Base-by-base conservation (phyloP, 257 asterid genomes). In the Lithospermum erythrorhizon region DNA sequence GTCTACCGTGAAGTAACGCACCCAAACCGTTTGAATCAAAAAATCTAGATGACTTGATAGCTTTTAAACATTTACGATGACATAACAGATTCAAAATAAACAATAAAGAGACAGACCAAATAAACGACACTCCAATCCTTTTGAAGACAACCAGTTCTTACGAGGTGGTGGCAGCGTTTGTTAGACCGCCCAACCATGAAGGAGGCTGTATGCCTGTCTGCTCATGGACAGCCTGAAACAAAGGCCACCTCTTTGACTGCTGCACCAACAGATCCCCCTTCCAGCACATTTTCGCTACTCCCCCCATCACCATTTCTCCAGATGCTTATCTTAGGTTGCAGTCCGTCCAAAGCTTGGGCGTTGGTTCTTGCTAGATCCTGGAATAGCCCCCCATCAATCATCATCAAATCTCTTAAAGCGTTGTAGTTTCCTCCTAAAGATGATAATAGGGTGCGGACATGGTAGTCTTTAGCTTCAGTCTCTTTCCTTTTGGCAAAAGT, bases 161-260 rank as follows among this genome's bases (percentile, higher is more conserved):
- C n/a, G 45, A 32, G 8, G 45, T 32, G 45, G 45, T 3, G 8
- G 45, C 11, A 32, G 45, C 45, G 11, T 5, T 32, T 32, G 8
- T 32, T 6, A 54, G 91, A 85, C 76, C 85, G 96, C 66, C 85
- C 65, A 77, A 63, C 64, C 64, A 60, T 22, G 64, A 1, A 17
- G 64, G 64, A 14, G 64, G 64, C 13, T 27, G 53, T 54, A 60
- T 60, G 6, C 64, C 64, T 13, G 64, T 60, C 37, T 60, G 64
- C 64, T 60, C 64, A 4, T 60, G 53, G 17, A 60, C 54, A 0
- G 64, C 35, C 14, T 60, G 32, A 35, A 60, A 60, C 64, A 60
- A 22, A 2, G 14, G 64, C 53, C 18, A 60, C 25, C 25, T 60
- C 64, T 16, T 20, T 60, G 54, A 60, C 37, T n/a, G 64, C 64